These are phyloP conservation scores for Penicillium simplicissimum DNA, from an alignment of 495 filamentous ascomycete species.

Conservation along the genomic window DNA sequence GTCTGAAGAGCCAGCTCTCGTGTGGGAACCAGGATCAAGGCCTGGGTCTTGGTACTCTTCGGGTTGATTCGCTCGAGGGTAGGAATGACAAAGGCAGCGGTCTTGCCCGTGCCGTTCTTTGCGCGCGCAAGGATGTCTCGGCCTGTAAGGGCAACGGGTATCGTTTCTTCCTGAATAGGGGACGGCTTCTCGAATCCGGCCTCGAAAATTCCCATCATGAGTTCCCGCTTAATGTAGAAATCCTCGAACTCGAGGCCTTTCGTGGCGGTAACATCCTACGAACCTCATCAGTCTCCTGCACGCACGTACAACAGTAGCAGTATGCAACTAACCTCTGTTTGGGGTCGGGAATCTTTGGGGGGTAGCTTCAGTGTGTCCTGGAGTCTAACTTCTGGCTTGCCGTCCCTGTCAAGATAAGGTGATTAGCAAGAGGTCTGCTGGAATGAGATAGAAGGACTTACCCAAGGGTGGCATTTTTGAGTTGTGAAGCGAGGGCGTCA, in stretches of 20 bases:
- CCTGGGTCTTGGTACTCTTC: conserved; percentile 91
- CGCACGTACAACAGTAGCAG: background rate
- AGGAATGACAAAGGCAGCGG: conserved; percentile 95
- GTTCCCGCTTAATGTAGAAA: conserved; percentile 87
- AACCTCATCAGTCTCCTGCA: conserved; percentile 22
- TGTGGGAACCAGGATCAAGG: conserved; percentile 93
- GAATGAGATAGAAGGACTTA: conserved; percentile 29
- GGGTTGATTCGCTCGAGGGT: conserved; percentile 94
- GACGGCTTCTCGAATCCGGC: conserved; percentile 98
- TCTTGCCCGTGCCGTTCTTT: conserved; percentile 99
- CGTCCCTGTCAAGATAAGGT: conserved; percentile 44
- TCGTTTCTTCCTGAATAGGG: conserved; percentile 98
- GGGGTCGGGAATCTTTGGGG: conserved; percentile 80
- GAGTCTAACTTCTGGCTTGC: conserved; percentile 64
- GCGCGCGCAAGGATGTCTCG: conserved; percentile 94
- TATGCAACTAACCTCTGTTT: conserved; percentile 78
- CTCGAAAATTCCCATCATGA: conserved; percentile 99
- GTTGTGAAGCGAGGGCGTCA: conserved; percentile 64
- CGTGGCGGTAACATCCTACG: conserved; percentile 91
- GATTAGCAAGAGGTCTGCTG: conserved; percentile 14
- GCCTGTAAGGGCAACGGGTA: conserved; percentile 92
- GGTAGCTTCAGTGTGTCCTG: conserved; percentile 77
- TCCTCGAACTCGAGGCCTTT: conserved; percentile 98
- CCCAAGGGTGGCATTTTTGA: conserved; percentile 71
- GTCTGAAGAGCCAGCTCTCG: conserved; percentile 98